Percentiles rank a stretch among this genome's conserved stretches.
Conservation (phyloP, 2,329 filamentous ascomycete genomes). For the Ascochyta viciae-villosae region DNA sequence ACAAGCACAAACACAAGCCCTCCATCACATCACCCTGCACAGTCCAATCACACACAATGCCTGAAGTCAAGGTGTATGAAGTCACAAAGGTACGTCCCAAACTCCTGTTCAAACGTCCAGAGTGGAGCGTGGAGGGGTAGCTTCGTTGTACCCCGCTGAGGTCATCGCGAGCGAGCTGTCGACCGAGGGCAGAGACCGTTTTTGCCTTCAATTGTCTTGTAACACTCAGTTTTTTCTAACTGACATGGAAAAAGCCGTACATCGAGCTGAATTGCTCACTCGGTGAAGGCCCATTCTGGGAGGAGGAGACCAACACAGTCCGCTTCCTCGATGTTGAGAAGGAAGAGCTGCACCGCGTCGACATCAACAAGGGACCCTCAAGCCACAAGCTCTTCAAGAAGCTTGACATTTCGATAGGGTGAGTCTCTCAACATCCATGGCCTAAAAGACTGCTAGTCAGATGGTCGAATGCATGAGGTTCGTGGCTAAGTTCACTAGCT, state of each 20-base stretch:
- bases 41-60: slow-evolving; percentile 28
- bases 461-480: not conserved
- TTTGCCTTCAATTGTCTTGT: not conserved
- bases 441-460: not conserved
- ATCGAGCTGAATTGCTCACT: slow-evolving; percentile 70
- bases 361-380: slow-evolving; percentile 67
- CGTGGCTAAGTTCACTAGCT: slow-evolving; percentile 24
- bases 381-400: slow-evolving; percentile 63
- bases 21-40: slow-evolving; percentile 18
- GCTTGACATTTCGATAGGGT: slow-evolving; percentile 65
- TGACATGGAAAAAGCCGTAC: slow-evolving; percentile 50
- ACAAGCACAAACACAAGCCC: slow-evolving; percentile 4
- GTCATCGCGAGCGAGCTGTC: slow-evolving; percentile 18
- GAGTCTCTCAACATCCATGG: slow-evolving; percentile 11
- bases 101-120: not conserved
- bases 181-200: not conserved
- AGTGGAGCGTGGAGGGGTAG: slow-evolving; percentile 34
- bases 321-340: slow-evolving; percentile 86
- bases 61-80: slow-evolving; percentile 43
- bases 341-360: slow-evolving; percentile 74
- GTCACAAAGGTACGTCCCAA: slow-evolving; percentile 45
- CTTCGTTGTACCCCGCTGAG: slow-evolving; percentile 31
- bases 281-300: slow-evolving; percentile 78
- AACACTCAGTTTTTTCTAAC: not conserved
- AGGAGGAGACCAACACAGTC: slow-evolving; percentile 68